Percentiles rank a stretch among this genome's conserved stretches.
Evolutionary conservation across 2,329 filamentous ascomycete species (phyloP).

Genomic region (Colletotrichum salicis): DNA sequence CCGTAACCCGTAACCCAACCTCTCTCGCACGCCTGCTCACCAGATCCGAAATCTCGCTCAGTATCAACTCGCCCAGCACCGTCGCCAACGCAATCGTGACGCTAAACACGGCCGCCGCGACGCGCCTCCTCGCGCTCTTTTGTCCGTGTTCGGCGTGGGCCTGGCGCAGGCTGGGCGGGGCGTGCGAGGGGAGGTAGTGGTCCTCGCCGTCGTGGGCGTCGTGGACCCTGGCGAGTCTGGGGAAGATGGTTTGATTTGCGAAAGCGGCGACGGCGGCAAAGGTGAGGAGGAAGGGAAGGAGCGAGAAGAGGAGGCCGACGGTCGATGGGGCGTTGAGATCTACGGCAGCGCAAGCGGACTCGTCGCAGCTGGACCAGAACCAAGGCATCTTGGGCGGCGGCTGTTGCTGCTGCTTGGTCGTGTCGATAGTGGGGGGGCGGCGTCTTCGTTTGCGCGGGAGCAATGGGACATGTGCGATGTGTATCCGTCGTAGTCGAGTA

Average conservation of each 20-base stretch:
- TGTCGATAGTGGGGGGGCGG: constrained; percentile 5
- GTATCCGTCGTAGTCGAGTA: background rate
- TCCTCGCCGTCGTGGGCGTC: constrained; percentile 65
- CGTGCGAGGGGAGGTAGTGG: constrained; percentile 70
- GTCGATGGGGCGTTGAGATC: constrained; percentile 51
- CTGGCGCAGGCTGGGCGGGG: constrained; percentile 68
- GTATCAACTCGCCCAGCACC: constrained; percentile 81
- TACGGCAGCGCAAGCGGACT: constrained; percentile 65
- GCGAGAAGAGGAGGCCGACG: constrained; percentile 64
- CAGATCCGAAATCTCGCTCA: constrained; percentile 84
- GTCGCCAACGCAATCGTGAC: constrained; percentile 80
- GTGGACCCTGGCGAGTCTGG: constrained; percentile 71
- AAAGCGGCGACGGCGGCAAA: constrained; percentile 72
- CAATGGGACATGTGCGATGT: constrained; percentile 27
- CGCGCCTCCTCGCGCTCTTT: constrained; percentile 60
- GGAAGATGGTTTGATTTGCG: constrained; percentile 76
- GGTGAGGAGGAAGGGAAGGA: constrained; percentile 77
- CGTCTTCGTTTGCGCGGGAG: background rate
- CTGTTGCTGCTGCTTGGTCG: too few relatives aligned
- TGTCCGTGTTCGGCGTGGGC: constrained; percentile 68
- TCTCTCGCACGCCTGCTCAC: constrained; percentile 75
- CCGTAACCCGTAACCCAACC: constrained; percentile 74
- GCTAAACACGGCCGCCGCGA: constrained; percentile 76
- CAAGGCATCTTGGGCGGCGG: constrained; percentile 34
- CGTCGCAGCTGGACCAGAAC: constrained; percentile 57